These are phyloP conservation scores for Batrachochytrium dendrobatidis DNA, from an alignment of 371 early-diverging fungal species.

Conservation along the genomic window DNA sequence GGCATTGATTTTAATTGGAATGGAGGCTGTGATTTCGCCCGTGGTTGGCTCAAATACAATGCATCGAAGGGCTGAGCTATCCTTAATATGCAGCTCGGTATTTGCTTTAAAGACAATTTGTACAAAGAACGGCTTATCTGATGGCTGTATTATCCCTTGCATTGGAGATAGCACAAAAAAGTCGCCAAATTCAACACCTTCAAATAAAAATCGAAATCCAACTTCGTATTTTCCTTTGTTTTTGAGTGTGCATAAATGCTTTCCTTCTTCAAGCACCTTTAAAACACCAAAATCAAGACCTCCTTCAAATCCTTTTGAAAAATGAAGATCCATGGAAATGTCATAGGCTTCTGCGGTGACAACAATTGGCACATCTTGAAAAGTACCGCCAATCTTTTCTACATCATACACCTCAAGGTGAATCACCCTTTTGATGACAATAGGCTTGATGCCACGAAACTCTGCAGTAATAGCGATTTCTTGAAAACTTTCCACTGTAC, in stretches of 20 bases:
- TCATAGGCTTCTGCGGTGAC: constrained; percentile 55
- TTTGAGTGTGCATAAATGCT: constrained; percentile 42
- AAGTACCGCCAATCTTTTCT: constrained; percentile 40
- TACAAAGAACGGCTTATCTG: constrained; percentile 46
- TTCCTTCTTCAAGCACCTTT: constrained; percentile 48
- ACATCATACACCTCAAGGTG: constrained; percentile 44
- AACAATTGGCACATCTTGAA: constrained; percentile 39
- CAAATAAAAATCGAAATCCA: constrained; percentile 44
- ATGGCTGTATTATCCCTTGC: constrained; percentile 46
- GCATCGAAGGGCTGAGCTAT: constrained; percentile 37
- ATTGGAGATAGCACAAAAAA: constrained; percentile 37
- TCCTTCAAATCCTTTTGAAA: constrained; percentile 51
- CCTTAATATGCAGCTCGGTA: constrained; percentile 33
- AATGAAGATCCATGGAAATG: constrained; percentile 48
- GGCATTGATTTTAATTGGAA: constrained; percentile 44
- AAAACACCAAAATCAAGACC: constrained; percentile 50
- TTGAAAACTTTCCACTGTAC: constrained; percentile 30
- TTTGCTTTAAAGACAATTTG: constrained; percentile 41
- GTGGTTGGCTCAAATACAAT: constrained; percentile 39
- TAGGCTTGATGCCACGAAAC: constrained; percentile 39
- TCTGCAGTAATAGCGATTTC: constrained; percentile 39
- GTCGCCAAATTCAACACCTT: constrained; percentile 34
- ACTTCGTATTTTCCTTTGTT: constrained; percentile 55
- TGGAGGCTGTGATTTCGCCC: constrained; percentile 40
- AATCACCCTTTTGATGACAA: constrained; percentile 37